These are phyloP conservation scores for Aspergillus oerlinghausenensis DNA, from an alignment of 2,329 filamentous ascomycete species.

Conservation along the genomic window DNA sequence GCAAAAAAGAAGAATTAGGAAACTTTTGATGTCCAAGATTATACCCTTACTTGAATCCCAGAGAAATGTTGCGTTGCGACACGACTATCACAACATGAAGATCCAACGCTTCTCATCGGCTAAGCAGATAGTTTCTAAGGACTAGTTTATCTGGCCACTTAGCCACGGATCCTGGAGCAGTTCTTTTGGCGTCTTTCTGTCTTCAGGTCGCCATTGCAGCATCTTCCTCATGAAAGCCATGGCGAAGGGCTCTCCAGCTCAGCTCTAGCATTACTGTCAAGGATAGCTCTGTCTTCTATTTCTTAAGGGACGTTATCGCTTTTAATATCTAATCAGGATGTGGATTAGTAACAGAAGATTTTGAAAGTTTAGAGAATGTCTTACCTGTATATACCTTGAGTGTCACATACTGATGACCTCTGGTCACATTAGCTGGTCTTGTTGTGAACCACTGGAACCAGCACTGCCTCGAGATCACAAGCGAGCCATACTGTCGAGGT, in stretches of 20 bases:
- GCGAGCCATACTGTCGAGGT: slow-evolving; percentile 29
- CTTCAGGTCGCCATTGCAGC: slow-evolving; percentile 17
- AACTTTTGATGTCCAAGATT: too few species aligned
- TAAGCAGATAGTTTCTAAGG: too few species aligned
- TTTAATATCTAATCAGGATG: slow-evolving; percentile 36
- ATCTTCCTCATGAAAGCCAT: slow-evolving; percentile 13
- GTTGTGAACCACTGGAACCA: slow-evolving; percentile 1
- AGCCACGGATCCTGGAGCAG: slow-evolving; percentile 17
- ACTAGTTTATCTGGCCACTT: slow-evolving; percentile 1
- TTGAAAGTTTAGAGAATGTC: not conserved
- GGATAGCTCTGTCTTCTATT: slow-evolving; percentile 33
- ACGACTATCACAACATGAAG: too few species aligned
- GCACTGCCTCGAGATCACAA: slow-evolving; percentile 17
- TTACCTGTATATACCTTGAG: slow-evolving; percentile 32
- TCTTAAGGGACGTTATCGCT: slow-evolving; percentile 39
- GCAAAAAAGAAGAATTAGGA: too few species aligned
- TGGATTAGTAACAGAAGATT: not conserved
- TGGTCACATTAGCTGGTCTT: slow-evolving; percentile 11
- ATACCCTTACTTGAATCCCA: too few species aligned
- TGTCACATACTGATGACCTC: slow-evolving; percentile 19
- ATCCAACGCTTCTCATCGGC: too few species aligned
- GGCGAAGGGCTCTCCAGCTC: slow-evolving; percentile 36
- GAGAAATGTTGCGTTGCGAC: too few species aligned
- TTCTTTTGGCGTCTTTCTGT: slow-evolving; percentile 15
- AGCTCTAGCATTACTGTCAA: slow-evolving; percentile 30